Evolutionary conservation across 2,329 filamentous ascomycete genomes (phyloP), one percentile per base, ranked within the genome.

Genomic region (Trichoderma atrobrunneum): DNA sequence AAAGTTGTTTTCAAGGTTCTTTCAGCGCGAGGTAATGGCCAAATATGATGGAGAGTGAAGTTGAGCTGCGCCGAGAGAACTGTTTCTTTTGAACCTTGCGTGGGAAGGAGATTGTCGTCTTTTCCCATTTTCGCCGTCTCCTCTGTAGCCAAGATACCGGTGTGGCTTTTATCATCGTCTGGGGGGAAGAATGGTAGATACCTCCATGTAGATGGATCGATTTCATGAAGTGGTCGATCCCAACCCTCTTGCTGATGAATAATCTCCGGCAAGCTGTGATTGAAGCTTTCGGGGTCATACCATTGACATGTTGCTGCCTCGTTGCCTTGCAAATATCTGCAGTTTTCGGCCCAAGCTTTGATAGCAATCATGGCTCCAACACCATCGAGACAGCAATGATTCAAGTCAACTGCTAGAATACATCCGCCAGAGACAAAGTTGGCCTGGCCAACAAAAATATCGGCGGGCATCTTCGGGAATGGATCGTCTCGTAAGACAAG

Each of bases 371-470:
- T 76, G 59, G 75, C 78, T 3, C 79, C 79, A 8, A 78, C 69
- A 18, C 77, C 79, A 28, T 81, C 79, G 14, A 79, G 63, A 8
- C 75, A 77, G n/a, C 67, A 73, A 26, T 79, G 78, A 61, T 77
- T 77, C 28, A 78, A 67, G 26, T 77, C 74, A 5, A 73, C 71
- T 4, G 77, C 77, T 8, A 80, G 73, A 3, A 80, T 73, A 43
- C 79, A 80, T 0, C 79, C 79, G 2, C 79, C 79, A 2, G 74
- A 51, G 43, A 80, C 74, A 57, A 80, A 80, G 39, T 80, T 81
- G 18, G 75, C 79, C 39, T 80, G 79, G 1, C 74, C 79, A 8
- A 73, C 63, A 2, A 81, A 74, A 7, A 80, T 73, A 30, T 79
- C 77, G 6, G 79, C 76, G 0, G 79, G 79, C 18, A 79, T 68